Evolutionary conservation across 2,329 filamentous ascomycete species (phyloP).

Genomic region (Ophiosphaerella korrae): DNA sequence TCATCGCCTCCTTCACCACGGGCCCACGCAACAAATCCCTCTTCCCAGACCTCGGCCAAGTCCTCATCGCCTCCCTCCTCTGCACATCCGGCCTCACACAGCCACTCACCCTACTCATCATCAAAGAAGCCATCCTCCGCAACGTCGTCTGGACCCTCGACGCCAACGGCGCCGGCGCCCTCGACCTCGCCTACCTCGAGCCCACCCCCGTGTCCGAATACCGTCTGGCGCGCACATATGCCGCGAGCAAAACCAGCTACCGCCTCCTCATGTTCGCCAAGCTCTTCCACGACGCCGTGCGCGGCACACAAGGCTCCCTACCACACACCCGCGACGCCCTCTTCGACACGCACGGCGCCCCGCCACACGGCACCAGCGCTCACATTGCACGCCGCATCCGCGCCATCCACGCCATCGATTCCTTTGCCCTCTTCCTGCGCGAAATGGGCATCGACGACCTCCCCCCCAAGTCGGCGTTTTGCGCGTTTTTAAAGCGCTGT

Average conservation of each 20-base stretch:
- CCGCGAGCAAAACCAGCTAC: constrained; percentile 55
- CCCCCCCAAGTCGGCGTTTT: constrained; percentile 26
- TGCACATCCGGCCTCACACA: constrained; percentile 51
- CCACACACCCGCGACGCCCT: constrained; percentile 51
- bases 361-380: constrained; percentile 49
- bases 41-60: constrained; percentile 56
- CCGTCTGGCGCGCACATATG: constrained; percentile 55
- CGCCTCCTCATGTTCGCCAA: constrained; percentile 60
- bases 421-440: constrained; percentile 51
- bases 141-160: constrained; percentile 61
- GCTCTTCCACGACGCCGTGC: constrained; percentile 54
- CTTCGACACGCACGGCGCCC: constrained; percentile 55
- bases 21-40: constrained; percentile 50
- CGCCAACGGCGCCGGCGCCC: constrained; percentile 35
- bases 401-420: constrained; percentile 49
- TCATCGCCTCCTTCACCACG: constrained; percentile 47
- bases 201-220: constrained; percentile 50
- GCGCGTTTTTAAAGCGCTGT: constrained; percentile 26
- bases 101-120: constrained; percentile 49
- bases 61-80: constrained; percentile 56
- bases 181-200: constrained; percentile 57
- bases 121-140: constrained; percentile 57
- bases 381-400: constrained; percentile 52
- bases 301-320: constrained; percentile 45
- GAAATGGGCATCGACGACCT: constrained; percentile 50